Evolutionary conservation across 768 basidiomycete species (phyloP), one percentile per base, ranked within the genome.

Genomic region (Leccinum uliginosum): DNA sequence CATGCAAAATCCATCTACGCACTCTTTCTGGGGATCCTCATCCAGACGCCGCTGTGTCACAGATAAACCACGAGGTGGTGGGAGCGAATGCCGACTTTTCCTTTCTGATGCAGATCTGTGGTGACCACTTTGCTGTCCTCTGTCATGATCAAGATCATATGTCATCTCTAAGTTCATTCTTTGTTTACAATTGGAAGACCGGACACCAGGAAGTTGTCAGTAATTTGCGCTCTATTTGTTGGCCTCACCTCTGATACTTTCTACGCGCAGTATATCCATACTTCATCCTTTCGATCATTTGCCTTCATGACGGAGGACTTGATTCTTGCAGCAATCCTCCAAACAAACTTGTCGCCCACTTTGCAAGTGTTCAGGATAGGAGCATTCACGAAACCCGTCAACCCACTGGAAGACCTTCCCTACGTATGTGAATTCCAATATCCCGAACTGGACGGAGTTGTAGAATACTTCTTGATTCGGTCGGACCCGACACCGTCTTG

Each of bases 151-250:
- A 57, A 29, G 19, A 26, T 6, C 58, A 55, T 44, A 44, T 40
- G 9, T n/a, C 51, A 2, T 47, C 46, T 40, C 23, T 32, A 14
- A 56, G 59, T 21, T 59, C 54, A 26, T 66, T 75, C 2, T 47
- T 67, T n/a, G 52, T 76, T 21, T 75, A 69, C 73, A 62, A 75
- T 38, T 75, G 74, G 75, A 65, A 62, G 51, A 71, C 56, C 34
- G 73, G 73, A 17, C 46, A 45, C 4, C 52, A 62, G 14, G 55
- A 70, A 59, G 59, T 70, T 19, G 74, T 75, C n/a, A 58, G 66
- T 68, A 10, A 23, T 53, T 17, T 15, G 0, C 38, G 38, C 14
- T 19, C 40, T 55, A 19, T 32, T 43, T 50, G 1, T 21, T 23
- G 35, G 6, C 17, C 21, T 51, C 26, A 6, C 21, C 24, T 19